These are phyloP conservation scores for Vaccinium corymbosum DNA, from an alignment of 148 eudicot genomes.

Conservation along the genomic window DNA sequence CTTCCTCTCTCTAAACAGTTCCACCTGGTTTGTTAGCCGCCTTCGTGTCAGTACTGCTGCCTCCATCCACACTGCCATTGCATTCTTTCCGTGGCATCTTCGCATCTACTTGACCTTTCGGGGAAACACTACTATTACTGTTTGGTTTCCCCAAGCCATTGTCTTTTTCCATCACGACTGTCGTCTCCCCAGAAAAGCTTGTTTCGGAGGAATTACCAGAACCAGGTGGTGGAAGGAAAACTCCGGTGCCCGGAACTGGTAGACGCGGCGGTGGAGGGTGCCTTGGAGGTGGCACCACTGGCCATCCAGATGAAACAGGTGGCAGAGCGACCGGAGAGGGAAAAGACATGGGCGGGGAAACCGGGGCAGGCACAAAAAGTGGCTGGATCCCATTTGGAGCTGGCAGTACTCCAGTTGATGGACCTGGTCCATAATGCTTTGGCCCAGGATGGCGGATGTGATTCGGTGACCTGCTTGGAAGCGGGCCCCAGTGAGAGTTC, in stretches of 20 bases:
- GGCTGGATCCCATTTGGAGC: slow-evolving; percentile 45
- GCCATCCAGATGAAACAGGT: slow-evolving; percentile 44
- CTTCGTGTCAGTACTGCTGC: slow-evolving; percentile 12
- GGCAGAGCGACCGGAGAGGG: slow-evolving; percentile 42
- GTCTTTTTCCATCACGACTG: slow-evolving; percentile 20
- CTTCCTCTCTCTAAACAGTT: slow-evolving; percentile 19
- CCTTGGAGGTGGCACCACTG: slow-evolving; percentile 27
- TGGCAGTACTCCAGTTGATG: slow-evolving; percentile 42
- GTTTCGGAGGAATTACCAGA: slow-evolving; percentile 31
- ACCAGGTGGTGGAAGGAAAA: slow-evolving; percentile 59
- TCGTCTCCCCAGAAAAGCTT: slow-evolving; percentile 15
- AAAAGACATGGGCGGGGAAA: slow-evolving; percentile 34
- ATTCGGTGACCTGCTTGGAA: slow-evolving; percentile 35
- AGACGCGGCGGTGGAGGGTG: slow-evolving; percentile 46
- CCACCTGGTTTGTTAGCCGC: slow-evolving; percentile 13
- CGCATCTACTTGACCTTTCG: slow-evolving; percentile 14
- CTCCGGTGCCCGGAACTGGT: slow-evolving; percentile 65
- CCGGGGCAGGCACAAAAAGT: slow-evolving; percentile 36
- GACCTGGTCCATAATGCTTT: slow-evolving; percentile 40
- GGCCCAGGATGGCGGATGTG: slow-evolving; percentile 37
- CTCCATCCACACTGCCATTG: slow-evolving; percentile 26
- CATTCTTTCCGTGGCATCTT: slow-evolving; percentile 18
- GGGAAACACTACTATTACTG: slow-evolving; percentile 11
- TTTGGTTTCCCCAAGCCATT: slow-evolving; percentile 18
- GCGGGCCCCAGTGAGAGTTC: slow-evolving; percentile 43